These are phyloP conservation scores for Globisporangium rhizosaccharum DNA, from an alignment of 352 stramenopile genomes.

Conservation along the genomic window DNA sequence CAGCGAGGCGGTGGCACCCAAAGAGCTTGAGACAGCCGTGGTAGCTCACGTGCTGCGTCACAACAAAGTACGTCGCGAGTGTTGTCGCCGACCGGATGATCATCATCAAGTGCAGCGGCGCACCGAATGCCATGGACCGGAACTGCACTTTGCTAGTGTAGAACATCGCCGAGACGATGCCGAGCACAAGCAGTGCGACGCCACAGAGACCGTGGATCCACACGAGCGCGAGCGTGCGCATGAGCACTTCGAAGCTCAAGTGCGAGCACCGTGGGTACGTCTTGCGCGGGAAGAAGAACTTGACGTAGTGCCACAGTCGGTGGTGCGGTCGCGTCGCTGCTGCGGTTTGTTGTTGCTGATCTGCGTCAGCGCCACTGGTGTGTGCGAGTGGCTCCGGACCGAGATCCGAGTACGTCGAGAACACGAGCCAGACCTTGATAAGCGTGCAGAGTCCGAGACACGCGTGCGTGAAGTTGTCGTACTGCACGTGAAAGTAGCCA, in stretches of 20 bases:
- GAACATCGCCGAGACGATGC: conserved; percentile 32
- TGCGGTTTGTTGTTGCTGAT: not conserved
- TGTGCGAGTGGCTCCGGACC: conserved; percentile 9
- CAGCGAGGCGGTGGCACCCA: conserved; percentile 25
- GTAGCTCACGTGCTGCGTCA: conserved; percentile 61
- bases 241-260: conserved; percentile 67
- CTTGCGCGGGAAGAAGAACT: conserved; percentile 68
- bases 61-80: conserved; percentile 44
- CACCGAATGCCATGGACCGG: conserved; percentile 32
- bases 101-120: conserved; percentile 59
- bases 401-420: conserved; percentile 61
- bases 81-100: conserved; percentile 52
- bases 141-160: conserved; percentile 52
- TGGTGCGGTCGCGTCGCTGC: conserved; percentile 13
- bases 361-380: not conserved
- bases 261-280: conserved; percentile 48
- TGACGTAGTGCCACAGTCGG: conserved; percentile 44
- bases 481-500: conserved; percentile 40
- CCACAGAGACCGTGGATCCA: conserved; percentile 69
- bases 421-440: conserved; percentile 63
- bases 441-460: conserved; percentile 42
- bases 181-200: conserved; percentile 42
- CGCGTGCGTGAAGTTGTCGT: conserved; percentile 43
- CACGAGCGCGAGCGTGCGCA: conserved; percentile 56
- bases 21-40: conserved; percentile 50